Conservation (phyloP, 176 grass and related monocot species). For the Panicum miliaceum region DNA sequence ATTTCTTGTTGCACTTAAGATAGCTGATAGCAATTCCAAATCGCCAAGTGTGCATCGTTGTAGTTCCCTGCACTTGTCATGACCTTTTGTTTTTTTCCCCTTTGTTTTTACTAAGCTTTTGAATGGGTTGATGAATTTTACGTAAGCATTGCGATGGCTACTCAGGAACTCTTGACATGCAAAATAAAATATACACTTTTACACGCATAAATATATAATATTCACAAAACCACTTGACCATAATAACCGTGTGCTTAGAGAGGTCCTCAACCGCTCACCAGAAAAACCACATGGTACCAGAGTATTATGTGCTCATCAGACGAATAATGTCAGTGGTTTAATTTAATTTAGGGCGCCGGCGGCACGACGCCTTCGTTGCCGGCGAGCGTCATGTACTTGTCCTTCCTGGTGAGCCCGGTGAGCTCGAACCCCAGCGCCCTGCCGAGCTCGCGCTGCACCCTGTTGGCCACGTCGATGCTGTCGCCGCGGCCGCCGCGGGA, state of each 20-base stretch:
- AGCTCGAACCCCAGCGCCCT: slow-evolving; percentile 56
- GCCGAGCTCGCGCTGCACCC: slow-evolving; percentile 54
- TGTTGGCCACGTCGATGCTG: slow-evolving; percentile 61
- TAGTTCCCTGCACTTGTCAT: not conserved
- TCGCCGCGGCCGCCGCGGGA: not conserved
- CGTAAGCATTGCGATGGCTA: not conserved
- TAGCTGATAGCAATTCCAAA: not conserved
- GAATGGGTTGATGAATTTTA: not conserved
- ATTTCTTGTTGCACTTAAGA: not conserved
- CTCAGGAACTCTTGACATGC: not conserved
- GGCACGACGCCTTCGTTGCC: slow-evolving; percentile 62
- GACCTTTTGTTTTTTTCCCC: not conserved
- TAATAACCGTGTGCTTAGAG: not conserved
- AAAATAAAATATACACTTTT: not conserved
- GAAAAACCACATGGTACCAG: slow-evolving; percentile 8
- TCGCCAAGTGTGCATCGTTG: not conserved
- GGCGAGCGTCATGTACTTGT: slow-evolving; percentile 68
- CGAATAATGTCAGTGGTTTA: not conserved
- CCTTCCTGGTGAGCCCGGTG: slow-evolving; percentile 56
- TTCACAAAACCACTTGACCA: not conserved
- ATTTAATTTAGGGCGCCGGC: not conserved
- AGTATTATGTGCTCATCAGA: not conserved
- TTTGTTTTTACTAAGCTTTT: not conserved
- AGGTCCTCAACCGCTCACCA: not conserved
- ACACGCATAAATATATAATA: not conserved